Evolutionary conservation across 306 rosid genomes (phyloP), one percentile per base, ranked within the genome.

Genomic region (Luffa aegyptiaca): DNA sequence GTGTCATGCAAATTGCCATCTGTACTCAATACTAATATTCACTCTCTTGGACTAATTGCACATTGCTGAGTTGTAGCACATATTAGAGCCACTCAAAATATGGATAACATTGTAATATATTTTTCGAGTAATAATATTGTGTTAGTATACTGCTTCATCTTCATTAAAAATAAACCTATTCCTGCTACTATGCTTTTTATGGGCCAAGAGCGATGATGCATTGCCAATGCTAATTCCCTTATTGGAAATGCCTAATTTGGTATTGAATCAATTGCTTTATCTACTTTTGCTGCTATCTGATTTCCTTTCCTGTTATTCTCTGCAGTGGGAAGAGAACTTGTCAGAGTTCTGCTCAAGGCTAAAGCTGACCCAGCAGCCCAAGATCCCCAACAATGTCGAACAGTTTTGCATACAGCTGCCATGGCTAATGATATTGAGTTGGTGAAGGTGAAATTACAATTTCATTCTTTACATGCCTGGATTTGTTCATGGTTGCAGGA

Each of bases 321-420:
- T 75, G 70, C 82, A 96, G 99, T 93, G 86, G 99, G 97, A 79
- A 96, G 98, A 88, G 97, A 96, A 82, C 87, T 96, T 88, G 99
- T 91, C 89, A 90, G 49, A 81, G 85, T 88, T 89, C 87, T 96
- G 88, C 99, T 96, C 73, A 87, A 90, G 51, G 92, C 97, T 56
- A 92, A 92, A 63, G 99, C 99, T 78, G 91, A 96, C 86, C 96
- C 97, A 77, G 88, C 94, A 69, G 93, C 96, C 17, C 96, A 93
- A 77, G 99, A 96, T 86, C 80, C 87, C 45, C 99, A 89, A 84
- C 94, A 96, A 83, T 91, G 93, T 65, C 92, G 98, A 83, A 96
- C 99, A 76, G 96, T 95, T 84, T 84, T 96, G 88, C 99, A 96
- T 88, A 89, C 98, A 16, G 98, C 99, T 83, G 94, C 98, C 55